Evolutionary conservation across 1,284 basidiomycete species (phyloP), one percentile per base, ranked within the genome.

Genomic region (Thecaphora thlaspeos): DNA sequence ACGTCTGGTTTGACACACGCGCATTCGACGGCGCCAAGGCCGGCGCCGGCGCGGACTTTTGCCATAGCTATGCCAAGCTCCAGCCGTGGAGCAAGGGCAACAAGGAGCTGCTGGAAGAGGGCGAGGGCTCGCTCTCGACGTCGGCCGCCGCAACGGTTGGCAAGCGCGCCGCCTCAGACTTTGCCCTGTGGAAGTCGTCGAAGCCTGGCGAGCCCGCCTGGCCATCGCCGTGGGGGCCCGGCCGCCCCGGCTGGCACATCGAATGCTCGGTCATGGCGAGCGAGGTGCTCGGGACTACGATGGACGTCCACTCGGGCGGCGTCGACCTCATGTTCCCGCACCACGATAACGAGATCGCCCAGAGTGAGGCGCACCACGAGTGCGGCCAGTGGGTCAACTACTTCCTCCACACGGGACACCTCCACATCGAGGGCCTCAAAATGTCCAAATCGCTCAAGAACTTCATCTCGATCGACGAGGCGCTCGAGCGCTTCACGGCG

Each of bases 401-500:
- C 79, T 99, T 99, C 81, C 81, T 98, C 49, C 95, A 99, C 80
- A 98, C 94, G 0, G 95, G 95, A 4, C 95, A 99, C 81, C 82
- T 99, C 34, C 93, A 98, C 80, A 98, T 99, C 71, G 93, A 97
- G 79, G 95, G 95, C 18, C 82, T 96, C 60, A 99, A 99, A 80
- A 99, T 99, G 95, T 92, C 90, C 81, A 99, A 99, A 80, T 95
- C 91, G 9, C 81, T 99, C 55, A 99, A 99, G 80, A 99, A 99
- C 78, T 99, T 98, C 74, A 97, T 98, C 74, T 95, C 94, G 8
- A 95, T 98, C 69, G 90, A 95, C 73, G 91, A 97, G 80, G 92
- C 95, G n/a, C 80, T 99, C 17, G 81, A 86, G 75, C 87, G 84
- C 73, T 90, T 90, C 79, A 85, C 88, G 2, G 85, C 95, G 4